Base-by-base conservation (phyloP, 768 basidiomycete species). In the Erythrobasidium yunnanense region DNA sequence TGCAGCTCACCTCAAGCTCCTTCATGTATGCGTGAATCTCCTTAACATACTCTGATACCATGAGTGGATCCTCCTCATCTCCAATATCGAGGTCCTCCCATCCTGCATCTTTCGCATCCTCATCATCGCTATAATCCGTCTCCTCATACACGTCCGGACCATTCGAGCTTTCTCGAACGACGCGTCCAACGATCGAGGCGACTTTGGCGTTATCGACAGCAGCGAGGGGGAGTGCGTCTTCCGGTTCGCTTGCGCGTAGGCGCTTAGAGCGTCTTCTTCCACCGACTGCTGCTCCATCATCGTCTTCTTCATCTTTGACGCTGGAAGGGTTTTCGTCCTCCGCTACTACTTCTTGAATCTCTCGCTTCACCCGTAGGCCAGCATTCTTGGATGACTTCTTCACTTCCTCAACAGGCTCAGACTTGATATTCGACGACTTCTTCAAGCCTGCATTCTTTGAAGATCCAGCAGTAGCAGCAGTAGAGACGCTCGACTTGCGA, bases 81-180 rank as follows among this genome's bases (percentile, higher is more conserved):
- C 92, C 90, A 0, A 83, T 84, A 70, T 96, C 91, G 17, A 97
- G 81, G 73, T 97, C 93, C 30, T 87, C 87, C 92, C 90, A 97
- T 0, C 77, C 78, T 15, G 70, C 73, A 66, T 74, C 81, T 78
- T 73, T 78, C 70, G 68, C 80, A 17, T 69, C 52, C 27, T 69
- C 69, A 33, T 70, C 69, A 22, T 68, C 66, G 33, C 76, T 73
- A 17, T 72, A 66, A 62, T 77, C 81, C 50, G 70, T 73, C 68
- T 77, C 71, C 38, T 74, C 55, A 45, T 75, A 71, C 1, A 74
- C 67, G 29, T 60, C 45, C 13, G 42, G 51, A 11, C 55, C 57
- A 25, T 30, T 45, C 5, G 56, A 20, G 47, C 30, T 23, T 18
- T 58, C 38, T 11, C 38, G 11, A 25, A 63, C 52, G 13, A 42